phyloP scores from a whole-genome alignment of 2,329 filamentous ascomycete genomes.

The Arthroderma uncinatum region DNA sequence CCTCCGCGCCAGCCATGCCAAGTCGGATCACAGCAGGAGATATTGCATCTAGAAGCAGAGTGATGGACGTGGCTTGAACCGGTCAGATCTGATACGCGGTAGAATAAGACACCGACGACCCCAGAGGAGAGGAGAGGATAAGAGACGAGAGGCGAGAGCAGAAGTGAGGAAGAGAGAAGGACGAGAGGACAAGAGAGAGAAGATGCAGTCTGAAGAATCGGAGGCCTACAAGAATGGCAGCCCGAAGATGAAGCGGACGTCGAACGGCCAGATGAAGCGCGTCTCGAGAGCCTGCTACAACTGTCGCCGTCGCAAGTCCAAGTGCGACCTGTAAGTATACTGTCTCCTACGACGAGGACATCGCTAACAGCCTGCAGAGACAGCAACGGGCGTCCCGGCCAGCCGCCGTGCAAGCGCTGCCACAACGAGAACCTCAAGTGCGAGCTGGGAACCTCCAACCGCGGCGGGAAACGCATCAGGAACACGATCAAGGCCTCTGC shows the following conservation, averaged over 20 bases:
- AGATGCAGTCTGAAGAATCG: background rate
- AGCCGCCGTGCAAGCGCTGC: constrained; percentile 48
- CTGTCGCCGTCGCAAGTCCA: constrained; percentile 41
- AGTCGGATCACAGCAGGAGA: constrained; percentile 2
- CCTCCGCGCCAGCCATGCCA: constrained; percentile 1
- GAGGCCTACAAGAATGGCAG: constrained; percentile 13
- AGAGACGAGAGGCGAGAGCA: no score
- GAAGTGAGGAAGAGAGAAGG: background rate
- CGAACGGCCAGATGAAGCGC: constrained; percentile 32
- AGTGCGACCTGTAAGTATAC: constrained; percentile 41
- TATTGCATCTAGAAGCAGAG: background rate
- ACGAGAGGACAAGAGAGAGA: background rate
- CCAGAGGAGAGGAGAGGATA: no score
- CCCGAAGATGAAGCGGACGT: constrained; percentile 19
- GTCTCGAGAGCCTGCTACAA: constrained; percentile 40
- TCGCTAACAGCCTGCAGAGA: constrained; percentile 22
- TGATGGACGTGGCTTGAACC: background rate
- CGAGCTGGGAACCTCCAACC: constrained; percentile 48
- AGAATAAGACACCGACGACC: no score
- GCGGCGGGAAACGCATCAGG: constrained; percentile 47
- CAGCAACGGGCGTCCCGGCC: constrained; percentile 38
- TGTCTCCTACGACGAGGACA: no score
- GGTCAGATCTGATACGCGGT: background rate
- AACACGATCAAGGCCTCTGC: constrained; percentile 27
- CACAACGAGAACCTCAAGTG: constrained; percentile 48